Evolutionary conservation across 2,329 filamentous ascomycete genomes (phyloP), one percentile per base, ranked within the genome.

Genomic region (Akanthomyces lecanii): DNA sequence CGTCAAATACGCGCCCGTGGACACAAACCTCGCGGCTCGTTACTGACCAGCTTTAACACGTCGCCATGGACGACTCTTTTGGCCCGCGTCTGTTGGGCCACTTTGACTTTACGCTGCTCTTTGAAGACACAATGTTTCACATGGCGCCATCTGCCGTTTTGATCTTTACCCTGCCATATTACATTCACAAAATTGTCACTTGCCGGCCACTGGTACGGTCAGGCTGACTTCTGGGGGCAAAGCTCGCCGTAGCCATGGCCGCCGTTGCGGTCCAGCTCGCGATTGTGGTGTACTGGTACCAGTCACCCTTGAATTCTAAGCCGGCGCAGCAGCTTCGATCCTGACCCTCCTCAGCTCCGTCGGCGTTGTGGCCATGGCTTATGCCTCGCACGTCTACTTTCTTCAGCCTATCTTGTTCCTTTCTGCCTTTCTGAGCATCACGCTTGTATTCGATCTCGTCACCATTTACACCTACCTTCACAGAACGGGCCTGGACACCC

Each of bases 391-490:
- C 51, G 63, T 42, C 14, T 69, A 69, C 8, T 71, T 73, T 6
- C 63, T 67, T 1, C 68, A 71, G 21, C 74, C 76, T 0, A 74
- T 75, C 0, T 63, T 69, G 0, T 56, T 78, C 1, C 65, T 77
- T 11, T 68, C 65, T 33, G 18, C 58, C 3, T 78, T 72, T 44
- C 67, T 78, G 6, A 64, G 74, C 47, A 57, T 70, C 8, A 72
- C 73, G 0, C 63, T 72, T 2, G 44, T 77, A 11, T 70, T 76
- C 30, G 75, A 78, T 30, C 64, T 72, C 14, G 71, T 73, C 1
- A 66, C 69, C 6, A 65, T 69, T 1, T 66, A 76, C 33, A 76
- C 75, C 0, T 67, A 74, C 0, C 74, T 72, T 69, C 67, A 76
- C 12, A 68, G 74, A 7, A 64, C 63, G 7, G 61, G 60, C 6